A percentile compares a stretch with the other conserved stretches of the same genome.
phyloP scores from a whole-genome alignment of 129 eudicot genomes.

The Flaveria bidentis region DNA sequence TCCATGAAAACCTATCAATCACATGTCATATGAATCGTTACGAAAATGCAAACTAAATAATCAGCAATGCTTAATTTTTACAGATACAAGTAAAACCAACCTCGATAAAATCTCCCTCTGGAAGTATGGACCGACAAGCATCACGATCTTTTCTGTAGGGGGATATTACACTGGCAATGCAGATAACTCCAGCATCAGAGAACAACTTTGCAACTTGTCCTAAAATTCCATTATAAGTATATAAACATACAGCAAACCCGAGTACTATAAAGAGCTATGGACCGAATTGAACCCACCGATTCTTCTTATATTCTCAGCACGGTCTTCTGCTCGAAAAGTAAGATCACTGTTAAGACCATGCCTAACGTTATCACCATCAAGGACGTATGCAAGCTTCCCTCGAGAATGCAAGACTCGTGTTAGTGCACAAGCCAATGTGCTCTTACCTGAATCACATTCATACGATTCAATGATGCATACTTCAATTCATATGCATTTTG shows the following conservation, averaged over 20 bases:
- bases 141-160: slow-evolving; percentile 93
- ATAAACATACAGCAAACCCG: not conserved
- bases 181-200: slow-evolving; percentile 90
- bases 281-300: slow-evolving; percentile 57
- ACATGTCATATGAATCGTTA: slow-evolving; percentile 9
- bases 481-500: not conserved
- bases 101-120: slow-evolving; percentile 93
- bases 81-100: slow-evolving; percentile 33
- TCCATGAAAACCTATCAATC: slow-evolving; percentile 79
- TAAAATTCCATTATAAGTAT: slow-evolving; percentile 25
- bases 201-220: slow-evolving; percentile 97
- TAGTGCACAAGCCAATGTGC: slow-evolving; percentile 93
- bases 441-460: slow-evolving; percentile 65
- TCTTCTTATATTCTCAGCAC: slow-evolving; percentile 89
- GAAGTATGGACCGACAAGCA: slow-evolving; percentile 68
- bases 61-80: not conserved
- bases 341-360: slow-evolving; percentile 93
- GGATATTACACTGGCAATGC: slow-evolving; percentile 96
- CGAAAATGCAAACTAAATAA: slow-evolving; percentile 2
- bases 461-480: slow-evolving; percentile 4
- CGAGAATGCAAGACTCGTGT: slow-evolving; percentile 72
- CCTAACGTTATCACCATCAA: slow-evolving; percentile 97
- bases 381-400: slow-evolving; percentile 88
- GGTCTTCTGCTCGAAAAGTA: slow-evolving; percentile 83
- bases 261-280: not conserved